Evolutionary conservation across 106 monocot species (phyloP).

Genomic region (Dendrobium catenatum): DNA sequence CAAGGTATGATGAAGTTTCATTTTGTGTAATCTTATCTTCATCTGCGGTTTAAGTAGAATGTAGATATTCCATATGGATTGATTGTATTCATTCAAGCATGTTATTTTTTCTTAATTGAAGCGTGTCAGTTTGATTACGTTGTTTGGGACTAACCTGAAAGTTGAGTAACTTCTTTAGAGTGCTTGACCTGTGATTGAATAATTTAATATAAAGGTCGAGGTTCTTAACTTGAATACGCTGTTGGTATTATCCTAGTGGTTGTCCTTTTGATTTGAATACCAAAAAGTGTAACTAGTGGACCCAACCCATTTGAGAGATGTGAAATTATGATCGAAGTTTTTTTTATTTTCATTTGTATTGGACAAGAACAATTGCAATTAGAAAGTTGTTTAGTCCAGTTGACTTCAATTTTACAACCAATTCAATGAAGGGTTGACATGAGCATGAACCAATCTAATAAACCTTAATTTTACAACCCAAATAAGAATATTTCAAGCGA

Average conservation of each 20-base stretch:
- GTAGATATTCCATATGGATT: neutral
- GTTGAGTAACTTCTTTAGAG: neutral
- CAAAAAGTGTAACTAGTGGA: neutral
- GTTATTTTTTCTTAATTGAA: neutral
- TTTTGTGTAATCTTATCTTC: neutral
- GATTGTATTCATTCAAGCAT: neutral
- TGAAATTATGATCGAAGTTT: neutral
- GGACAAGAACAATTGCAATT: neutral
- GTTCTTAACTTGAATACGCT: neutral
- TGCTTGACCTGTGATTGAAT: neutral
- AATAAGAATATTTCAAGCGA: neutral
- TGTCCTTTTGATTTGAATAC: neutral
- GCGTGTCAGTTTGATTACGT: neutral
- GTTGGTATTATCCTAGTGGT: neutral
- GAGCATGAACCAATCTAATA: neutral
- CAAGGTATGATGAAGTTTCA: constrained; percentile 4
- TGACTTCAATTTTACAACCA: neutral
- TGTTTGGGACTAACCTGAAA: neutral
- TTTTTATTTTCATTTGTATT: neutral
- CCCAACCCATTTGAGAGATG: neutral
- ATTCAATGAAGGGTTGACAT: neutral
- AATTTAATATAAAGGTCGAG: neutral
- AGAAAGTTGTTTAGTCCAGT: neutral
- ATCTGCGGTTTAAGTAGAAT: neutral
- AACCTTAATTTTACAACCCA: neutral